Evolutionary conservation across 352 stramenopile species (phyloP), one percentile per base, ranked within the genome.

Genomic region (Elongisporangium prolatum): DNA sequence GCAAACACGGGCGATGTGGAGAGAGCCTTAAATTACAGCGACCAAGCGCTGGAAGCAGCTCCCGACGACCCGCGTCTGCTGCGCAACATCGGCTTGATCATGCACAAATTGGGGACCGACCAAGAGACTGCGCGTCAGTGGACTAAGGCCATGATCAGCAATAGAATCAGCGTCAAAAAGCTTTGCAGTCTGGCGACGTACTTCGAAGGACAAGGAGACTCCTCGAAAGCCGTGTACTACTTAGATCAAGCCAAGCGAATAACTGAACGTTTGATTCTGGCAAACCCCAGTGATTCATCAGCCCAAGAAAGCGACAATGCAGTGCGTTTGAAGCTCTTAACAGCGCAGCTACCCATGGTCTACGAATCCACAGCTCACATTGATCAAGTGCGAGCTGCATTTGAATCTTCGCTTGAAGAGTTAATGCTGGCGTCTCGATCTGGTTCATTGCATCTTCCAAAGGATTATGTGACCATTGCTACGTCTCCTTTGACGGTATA

Each of bases 401-500:
- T 65, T 38, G n/a, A 52, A 48, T 37, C 21, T 4, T 48, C 52
- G 1, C 55, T 80, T 8, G 7, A 57, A 16, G 22, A 50, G n/a
- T 21, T 77, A 4, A 17, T 57, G 4, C 49, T 40, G 28, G 28
- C 28, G 28, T 40, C 28, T 40, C 4, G 8, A 14, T 1, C 40
- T 61, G 21, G 1, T 18, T 2, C 28, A 17, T 50, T 50, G 65
- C 40, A 2, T 38, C 56, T 83, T 1, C 50, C 34, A 1, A 14
- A 48, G 2, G 59, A 77, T 21, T 68, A 64, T 2, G 13, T 74
- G 2, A 21, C 52, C 17, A 72, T 67, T 1, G 59, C 63, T 11
- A 68, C 60, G 34, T 58, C 56, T 51, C 78, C 76, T 13, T 69
- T 68, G 0, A 69, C 87, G 54, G 78, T 76, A 1, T 91, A 89